Base-by-base conservation (phyloP, 2,329 filamentous ascomycete species). In the Neonectria ditissima region DNA sequence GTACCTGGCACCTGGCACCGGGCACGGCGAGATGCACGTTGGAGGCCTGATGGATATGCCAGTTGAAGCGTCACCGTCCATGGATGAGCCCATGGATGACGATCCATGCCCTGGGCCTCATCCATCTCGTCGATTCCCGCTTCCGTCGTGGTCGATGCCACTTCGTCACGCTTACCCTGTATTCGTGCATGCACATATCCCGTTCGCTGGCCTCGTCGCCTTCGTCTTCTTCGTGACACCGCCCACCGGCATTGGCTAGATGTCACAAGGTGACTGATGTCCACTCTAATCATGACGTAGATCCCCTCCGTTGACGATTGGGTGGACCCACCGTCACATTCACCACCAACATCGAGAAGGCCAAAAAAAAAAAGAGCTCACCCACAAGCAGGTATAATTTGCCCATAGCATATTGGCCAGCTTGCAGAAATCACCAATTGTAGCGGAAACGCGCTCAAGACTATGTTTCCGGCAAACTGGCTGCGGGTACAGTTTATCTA, bases 261-360 rank as follows among this genome's bases (percentile, higher is more conserved):
- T 59, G 59, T 63, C 44, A 26, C 58, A 66, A 60, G 62, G 68
- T 73, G 71, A 73, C 69, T 73, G 71, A 73, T 68, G 71, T 73
- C 53, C 50, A 30, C 44, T 20, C 68, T 67, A 60, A 65, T 45
- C 58, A 71, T 73, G 71, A 70, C 69, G 66, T 67, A 64, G 52
- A 51, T 47, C 44, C 44, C 65, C 58, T 65, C 59, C 52, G 57
- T 65, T 72, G 68, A 65, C 53, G 51, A 65, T 45, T 45, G 51
- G 24, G 59, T 66, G 68, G 70, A 65, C 69, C 70, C 69, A 72
- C 65, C 48, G 53, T 26, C 45, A 59, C 55, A 22, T 28, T 51
- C 59, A 70, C 66, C 59, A 63, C 62, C 48, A 57, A n/a, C 39
- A 28, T 59, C 41, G 53, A 22, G 20, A 22, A 41, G 24, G 26